A percentile compares a stretch with the other conserved stretches of the same genome.
phyloP scores from a whole-genome alignment of 805 yeast species.

The Yarrowia osloensis region DNA sequence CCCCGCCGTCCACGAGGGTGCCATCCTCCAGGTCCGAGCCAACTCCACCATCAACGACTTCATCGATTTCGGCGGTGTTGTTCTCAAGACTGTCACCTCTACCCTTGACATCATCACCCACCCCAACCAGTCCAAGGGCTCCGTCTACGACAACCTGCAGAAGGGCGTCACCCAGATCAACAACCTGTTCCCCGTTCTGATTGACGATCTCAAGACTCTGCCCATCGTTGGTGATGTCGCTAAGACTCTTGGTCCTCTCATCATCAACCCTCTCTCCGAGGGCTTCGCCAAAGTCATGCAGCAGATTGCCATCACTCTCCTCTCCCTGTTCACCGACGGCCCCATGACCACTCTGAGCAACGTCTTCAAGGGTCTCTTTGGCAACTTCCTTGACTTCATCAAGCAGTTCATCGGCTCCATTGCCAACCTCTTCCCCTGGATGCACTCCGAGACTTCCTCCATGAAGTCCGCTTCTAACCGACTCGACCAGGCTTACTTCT shows the following conservation, averaged over 20 bases:
- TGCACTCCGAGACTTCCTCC: constrained; percentile 27
- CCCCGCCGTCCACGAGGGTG: constrained; percentile 3
- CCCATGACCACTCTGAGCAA: constrained; percentile 1
- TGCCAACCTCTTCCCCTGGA: constrained; percentile 24
- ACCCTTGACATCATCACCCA: constrained; percentile 7
- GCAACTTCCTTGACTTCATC: constrained; percentile 6
- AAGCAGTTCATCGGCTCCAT: constrained; percentile 20
- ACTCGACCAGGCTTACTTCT: constrained; percentile 22
- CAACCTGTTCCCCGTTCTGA: constrained; percentile 16
- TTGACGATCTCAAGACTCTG: constrained; percentile 21
- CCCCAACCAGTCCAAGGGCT: constrained; percentile 18
- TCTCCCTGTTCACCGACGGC: constrained; percentile 20
- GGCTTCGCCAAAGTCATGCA: constrained; percentile 24
- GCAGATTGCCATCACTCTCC: constrained; percentile 13
- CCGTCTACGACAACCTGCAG: constrained; percentile 25
- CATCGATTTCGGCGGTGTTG: constrained; percentile 5
- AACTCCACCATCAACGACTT: constrained; percentile 17
- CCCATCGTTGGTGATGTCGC: constrained; percentile 17
- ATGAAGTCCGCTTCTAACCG: constrained; percentile 28
- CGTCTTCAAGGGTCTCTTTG: not conserved
- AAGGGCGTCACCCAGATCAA: constrained; percentile 8
- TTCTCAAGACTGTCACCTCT: constrained; percentile 18
- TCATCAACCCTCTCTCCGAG: constrained; percentile 26
- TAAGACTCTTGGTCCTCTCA: constrained; percentile 18
- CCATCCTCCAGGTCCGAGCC: constrained; percentile 4